Evolutionary conservation across 306 rosid genomes (phyloP), one percentile per base, ranked within the genome.

Genomic region (Begonia masoniana): DNA sequence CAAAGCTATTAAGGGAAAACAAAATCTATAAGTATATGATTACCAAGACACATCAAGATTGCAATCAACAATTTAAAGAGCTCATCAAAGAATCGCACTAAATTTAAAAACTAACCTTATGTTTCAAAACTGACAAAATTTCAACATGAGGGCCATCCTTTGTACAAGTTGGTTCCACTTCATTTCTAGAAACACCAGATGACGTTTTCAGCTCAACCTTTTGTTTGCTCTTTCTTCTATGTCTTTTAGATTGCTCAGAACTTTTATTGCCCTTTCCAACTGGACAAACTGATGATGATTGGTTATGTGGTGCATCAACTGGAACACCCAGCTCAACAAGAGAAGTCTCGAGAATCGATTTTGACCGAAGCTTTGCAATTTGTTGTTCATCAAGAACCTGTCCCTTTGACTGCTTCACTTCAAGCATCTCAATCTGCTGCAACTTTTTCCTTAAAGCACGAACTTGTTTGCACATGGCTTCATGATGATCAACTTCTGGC

Each of bases 371-470:
- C 83, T 89, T 89, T 49, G 87, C 73, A 60, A 85, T 69, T 82
- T 89, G 97, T 68, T 89, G 97, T 65, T 74, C 91, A 67, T 89
- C 97, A 1, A 89, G 97, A 71, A 68, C 64, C 74, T 68, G 62
- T 58, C 94, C 97, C 45, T 43, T 66, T 15, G 80, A 76, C 71
- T 78, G 94, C 76, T 89, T 89, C 26, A 60, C 82, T 76, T 89
- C 91, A 35, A 89, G 97, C 94, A 89, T 82, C 72, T 85, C 95
- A 76, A 82, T 85, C 75, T 85, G 97, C 83, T 89, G 97, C 77
- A 89, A 68, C 85, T 89, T 89, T 63, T 89, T 89, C 69, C 87
- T 50, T 61, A 89, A 65, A 48, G 91, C 87, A 62, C 95, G 82
- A 47, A 89, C 72, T 51, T 73, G 65, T 68, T 78, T 89, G 58